A percentile compares a stretch with the other conserved stretches of the same genome.
phyloP scores from a whole-genome alignment of 1,284 basidiomycete species.

The Mycena sp. region DNA sequence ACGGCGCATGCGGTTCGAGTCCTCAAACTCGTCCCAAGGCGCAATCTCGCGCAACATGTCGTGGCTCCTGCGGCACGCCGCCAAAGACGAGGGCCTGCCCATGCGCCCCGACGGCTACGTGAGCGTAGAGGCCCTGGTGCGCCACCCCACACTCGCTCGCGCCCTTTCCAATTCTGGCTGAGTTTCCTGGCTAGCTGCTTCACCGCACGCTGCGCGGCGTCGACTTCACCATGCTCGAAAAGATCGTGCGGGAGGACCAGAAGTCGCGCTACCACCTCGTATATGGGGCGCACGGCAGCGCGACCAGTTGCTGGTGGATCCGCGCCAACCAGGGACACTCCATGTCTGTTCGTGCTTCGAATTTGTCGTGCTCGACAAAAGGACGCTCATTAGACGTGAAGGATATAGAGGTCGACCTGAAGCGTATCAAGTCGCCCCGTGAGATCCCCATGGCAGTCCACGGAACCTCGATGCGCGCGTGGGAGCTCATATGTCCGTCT shows the following conservation, averaged over 20 bases:
- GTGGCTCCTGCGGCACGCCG: constrained; percentile 88
- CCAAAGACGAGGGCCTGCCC: constrained; percentile 73
- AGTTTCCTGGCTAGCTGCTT: neutral
- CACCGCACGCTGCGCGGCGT: constrained; percentile 45
- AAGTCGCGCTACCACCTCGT: constrained; percentile 83
- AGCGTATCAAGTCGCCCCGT: constrained; percentile 62
- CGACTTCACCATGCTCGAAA: constrained; percentile 57
- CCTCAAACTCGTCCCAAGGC: too few species aligned
- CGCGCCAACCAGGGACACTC: constrained; percentile 96
- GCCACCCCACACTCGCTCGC: constrained; percentile 37
- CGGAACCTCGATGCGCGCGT: constrained; percentile 75
- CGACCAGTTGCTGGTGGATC: constrained; percentile 78
- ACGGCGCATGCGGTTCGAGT: neutral
- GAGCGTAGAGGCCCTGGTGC: constrained; percentile 74
- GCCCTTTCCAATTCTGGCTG: neutral
- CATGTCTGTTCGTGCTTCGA: constrained; percentile 62
- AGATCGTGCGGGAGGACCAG: constrained; percentile 77
- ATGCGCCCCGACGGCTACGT: constrained; percentile 87
- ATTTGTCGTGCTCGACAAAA: neutral
- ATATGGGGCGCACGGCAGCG: constrained; percentile 57
- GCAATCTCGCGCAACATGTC: constrained; percentile 56
- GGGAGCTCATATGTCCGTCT: constrained; percentile 74
- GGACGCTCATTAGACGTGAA: constrained; percentile 37
- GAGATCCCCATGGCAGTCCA: constrained; percentile 84
- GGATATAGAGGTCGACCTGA: constrained; percentile 74